A percentile compares a stretch with the other conserved stretches of the same genome.
Evolutionary conservation across 345 rosid genomes (phyloP).

Genomic region (Corymbia maculata): DNA sequence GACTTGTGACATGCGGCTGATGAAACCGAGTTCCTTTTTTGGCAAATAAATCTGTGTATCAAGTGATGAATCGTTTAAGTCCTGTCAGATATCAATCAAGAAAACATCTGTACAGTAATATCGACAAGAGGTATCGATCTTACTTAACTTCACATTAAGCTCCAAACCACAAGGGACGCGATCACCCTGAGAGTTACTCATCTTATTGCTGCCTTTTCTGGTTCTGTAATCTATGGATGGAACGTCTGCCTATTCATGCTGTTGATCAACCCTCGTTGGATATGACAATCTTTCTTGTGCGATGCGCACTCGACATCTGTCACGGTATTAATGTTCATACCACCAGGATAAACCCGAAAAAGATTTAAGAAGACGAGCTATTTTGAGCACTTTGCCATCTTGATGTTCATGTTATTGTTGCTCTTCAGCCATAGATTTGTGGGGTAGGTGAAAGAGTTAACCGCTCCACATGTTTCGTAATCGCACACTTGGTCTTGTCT

Average conservation of each 20-base stretch:
- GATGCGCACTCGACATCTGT: background rate
- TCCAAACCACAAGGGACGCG: background rate
- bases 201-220: background rate
- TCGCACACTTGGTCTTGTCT: background rate
- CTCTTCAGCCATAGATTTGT: background rate
- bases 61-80: background rate
- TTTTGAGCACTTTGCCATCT: background rate
- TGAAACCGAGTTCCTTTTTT: background rate
- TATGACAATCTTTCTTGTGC: background rate
- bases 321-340: background rate
- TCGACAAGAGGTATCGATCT: background rate
- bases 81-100: background rate
- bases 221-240: background rate
- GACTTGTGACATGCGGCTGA: background rate
- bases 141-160: background rate
- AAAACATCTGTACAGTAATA: background rate
- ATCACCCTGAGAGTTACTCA: background rate
- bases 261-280: background rate
- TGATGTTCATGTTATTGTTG: background rate
- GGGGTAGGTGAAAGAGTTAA: background rate
- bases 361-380: background rate
- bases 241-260: background rate
- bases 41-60: background rate
- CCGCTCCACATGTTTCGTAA: background rate
- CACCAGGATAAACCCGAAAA: background rate